A percentile compares a stretch with the other conserved stretches of the same genome.
These are phyloP conservation scores for Diaporthe aspalathi DNA, from an alignment of 2,329 filamentous ascomycete genomes.

Conservation along the genomic window DNA sequence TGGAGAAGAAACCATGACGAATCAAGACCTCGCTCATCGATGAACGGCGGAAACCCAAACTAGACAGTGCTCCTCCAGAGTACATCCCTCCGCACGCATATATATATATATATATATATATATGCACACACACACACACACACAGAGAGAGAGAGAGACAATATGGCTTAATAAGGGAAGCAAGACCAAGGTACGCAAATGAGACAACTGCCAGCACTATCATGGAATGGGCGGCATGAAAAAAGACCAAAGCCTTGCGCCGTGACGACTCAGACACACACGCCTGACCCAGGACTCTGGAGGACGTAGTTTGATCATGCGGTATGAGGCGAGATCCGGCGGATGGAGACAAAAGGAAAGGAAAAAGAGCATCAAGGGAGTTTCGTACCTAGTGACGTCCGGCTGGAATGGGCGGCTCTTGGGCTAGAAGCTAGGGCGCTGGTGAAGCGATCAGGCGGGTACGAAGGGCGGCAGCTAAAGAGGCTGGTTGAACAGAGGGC, in stretches of 20 bases:
- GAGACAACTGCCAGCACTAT: slow-evolving; percentile 18
- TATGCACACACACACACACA: too few species aligned
- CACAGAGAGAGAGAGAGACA: too few species aligned
- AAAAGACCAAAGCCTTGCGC: neutral
- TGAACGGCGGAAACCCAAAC: neutral
- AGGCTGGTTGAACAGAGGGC: neutral
- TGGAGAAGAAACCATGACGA: slow-evolving; percentile 4
- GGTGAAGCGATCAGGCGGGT: slow-evolving; percentile 13
- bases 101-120: slow-evolving; percentile 7
- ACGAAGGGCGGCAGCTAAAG: slow-evolving; percentile 8
- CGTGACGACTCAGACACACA: slow-evolving; percentile 7
- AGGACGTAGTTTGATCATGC: slow-evolving; percentile 5
- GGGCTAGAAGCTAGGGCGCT: slow-evolving; percentile 24
- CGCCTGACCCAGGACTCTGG: slow-evolving; percentile 22
- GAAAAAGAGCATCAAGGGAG: neutral
- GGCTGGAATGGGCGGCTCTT: slow-evolving; percentile 25
- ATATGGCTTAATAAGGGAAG: neutral
- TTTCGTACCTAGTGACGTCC: slow-evolving; percentile 4
- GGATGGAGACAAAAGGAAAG: neutral
- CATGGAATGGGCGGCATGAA: slow-evolving; percentile 31
- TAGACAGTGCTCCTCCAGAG: neutral
- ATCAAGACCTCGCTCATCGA: neutral
- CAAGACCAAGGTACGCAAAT: neutral
- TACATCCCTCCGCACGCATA: neutral
- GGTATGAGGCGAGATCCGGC: neutral